phyloP scores from a whole-genome alignment of 306 rosid genomes.

The Lathyrus tuberosus region DNA sequence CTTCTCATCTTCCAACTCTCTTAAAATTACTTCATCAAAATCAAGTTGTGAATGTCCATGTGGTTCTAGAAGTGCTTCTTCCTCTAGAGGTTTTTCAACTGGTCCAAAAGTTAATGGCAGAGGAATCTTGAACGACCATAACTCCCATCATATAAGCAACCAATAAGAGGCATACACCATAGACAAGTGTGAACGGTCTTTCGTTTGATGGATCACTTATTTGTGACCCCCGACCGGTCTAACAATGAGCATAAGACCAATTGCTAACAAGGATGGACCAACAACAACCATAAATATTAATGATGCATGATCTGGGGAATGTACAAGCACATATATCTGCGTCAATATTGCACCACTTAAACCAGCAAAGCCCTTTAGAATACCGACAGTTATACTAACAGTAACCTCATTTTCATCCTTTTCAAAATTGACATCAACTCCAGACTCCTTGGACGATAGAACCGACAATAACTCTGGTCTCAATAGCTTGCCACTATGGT shows the following conservation, averaged over 20 bases:
- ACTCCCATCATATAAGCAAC: slow-evolving; percentile 92
- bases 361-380: too few relatives aligned
- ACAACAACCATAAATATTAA: slow-evolving; percentile 86
- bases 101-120: slow-evolving; percentile 49
- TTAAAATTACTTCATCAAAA: slow-evolving; percentile 57
- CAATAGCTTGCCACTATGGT: slow-evolving; percentile 48
- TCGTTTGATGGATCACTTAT: slow-evolving; percentile 72
- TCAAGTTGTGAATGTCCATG: slow-evolving; percentile 46
- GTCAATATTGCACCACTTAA: too few relatives aligned
- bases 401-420: slow-evolving; percentile 49
- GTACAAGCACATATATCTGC: slow-evolving; percentile 61
- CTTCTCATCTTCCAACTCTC: slow-evolving; percentile 63
- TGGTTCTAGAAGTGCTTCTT: too few relatives aligned
- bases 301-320: slow-evolving; percentile 79
- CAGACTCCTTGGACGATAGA: slow-evolving; percentile 43
- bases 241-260: slow-evolving; percentile 75
- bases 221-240: slow-evolving; percentile 89
- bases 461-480: slow-evolving; percentile 46
- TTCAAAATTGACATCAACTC: slow-evolving; percentile 35
- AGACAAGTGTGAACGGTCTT: slow-evolving; percentile 61
- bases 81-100: too few relatives aligned
- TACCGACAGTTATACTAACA: slow-evolving; percentile 85
- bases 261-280: slow-evolving; percentile 72
- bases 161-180: slow-evolving; percentile 76
- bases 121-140: slow-evolving; percentile 88